These are phyloP conservation scores for Naganishia kalamii DNA, from an alignment of 768 basidiomycete genomes.

Conservation along the genomic window DNA sequence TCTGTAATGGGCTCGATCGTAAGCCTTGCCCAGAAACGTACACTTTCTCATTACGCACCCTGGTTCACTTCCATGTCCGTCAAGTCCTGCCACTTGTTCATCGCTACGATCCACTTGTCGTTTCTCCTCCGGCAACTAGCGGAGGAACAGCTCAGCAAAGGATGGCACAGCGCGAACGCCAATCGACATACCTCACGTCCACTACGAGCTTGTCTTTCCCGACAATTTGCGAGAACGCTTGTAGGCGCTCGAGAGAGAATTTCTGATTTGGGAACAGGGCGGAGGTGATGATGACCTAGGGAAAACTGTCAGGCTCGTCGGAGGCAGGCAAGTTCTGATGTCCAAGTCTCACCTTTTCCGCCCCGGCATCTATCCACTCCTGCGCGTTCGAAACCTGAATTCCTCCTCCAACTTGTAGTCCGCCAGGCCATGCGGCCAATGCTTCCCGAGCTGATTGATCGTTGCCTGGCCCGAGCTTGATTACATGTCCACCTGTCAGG, in stretches of 20 bases:
- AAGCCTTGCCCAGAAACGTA: neutral
- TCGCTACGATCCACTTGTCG: constrained; percentile 82
- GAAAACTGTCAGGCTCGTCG: neutral
- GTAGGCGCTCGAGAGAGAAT: constrained; percentile 69
- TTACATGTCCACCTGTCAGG: constrained; percentile 85
- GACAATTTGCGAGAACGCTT: constrained; percentile 57
- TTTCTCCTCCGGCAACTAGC: constrained; percentile 71
- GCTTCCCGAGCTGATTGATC: constrained; percentile 82
- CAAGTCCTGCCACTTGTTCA: constrained; percentile 97
- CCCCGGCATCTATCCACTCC: constrained; percentile 80
- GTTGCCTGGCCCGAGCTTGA: constrained; percentile 87
- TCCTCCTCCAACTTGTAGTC: constrained; percentile 87
- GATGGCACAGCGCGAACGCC: neutral
- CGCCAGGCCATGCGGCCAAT: constrained; percentile 74
- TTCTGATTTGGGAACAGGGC: constrained; percentile 79
- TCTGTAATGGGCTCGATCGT: neutral
- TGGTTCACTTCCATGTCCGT: constrained; percentile 87
- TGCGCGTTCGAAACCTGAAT: constrained; percentile 73
- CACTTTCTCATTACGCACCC: constrained; percentile 52
- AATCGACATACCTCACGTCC: constrained; percentile 70
- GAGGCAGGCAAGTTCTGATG: neutral
- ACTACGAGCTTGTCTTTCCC: constrained; percentile 86
- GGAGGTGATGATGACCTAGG: constrained; percentile 93
- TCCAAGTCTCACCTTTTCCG: constrained; percentile 63
- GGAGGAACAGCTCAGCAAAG: neutral